Percentiles rank a stretch among this genome's conserved stretches.
phyloP scores from a whole-genome alignment of 2,329 filamentous ascomycete genomes.

The Epichloe typhina region DNA sequence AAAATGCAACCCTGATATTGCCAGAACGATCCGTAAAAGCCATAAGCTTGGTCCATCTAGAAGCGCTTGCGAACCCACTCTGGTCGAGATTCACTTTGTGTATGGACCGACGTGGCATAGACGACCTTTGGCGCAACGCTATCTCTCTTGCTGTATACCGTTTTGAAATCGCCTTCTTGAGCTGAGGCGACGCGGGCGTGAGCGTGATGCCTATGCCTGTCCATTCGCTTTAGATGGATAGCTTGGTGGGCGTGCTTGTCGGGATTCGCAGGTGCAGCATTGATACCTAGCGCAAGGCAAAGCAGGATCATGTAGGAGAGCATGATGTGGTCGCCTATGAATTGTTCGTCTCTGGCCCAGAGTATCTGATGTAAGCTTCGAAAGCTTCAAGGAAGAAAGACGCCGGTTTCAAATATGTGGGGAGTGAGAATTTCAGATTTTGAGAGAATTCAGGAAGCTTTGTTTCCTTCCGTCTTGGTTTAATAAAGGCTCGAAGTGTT shows the following conservation, averaged over 20 bases:
- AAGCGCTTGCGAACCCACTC: conserved; percentile 6
- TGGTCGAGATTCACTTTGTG: conserved; percentile 3
- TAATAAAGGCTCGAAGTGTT: background rate
- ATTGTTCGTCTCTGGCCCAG: background rate
- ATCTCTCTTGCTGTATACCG: background rate
- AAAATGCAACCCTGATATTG: background rate
- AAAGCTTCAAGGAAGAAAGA: background rate
- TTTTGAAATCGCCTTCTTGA: background rate
- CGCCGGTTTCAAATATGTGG: background rate
- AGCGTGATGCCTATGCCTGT: background rate
- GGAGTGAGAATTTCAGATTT: too few species aligned
- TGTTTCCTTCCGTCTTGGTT: too few species aligned
- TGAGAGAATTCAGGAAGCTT: too few species aligned
- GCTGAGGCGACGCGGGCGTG: background rate
- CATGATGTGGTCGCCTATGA: background rate
- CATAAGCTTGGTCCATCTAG: background rate
- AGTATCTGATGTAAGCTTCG: background rate
- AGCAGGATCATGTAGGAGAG: conserved; percentile 3
- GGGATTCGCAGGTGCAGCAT: conserved; percentile 3
- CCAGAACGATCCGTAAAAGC: background rate
- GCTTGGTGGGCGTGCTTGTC: background rate
- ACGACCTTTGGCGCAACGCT: background rate
- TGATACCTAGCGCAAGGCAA: conserved; percentile 1
- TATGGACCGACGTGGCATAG: background rate
- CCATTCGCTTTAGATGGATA: conserved; percentile 2